phyloP scores from a whole-genome alignment of 1,139 yeast genomes.

The Pichia sp. region DNA sequence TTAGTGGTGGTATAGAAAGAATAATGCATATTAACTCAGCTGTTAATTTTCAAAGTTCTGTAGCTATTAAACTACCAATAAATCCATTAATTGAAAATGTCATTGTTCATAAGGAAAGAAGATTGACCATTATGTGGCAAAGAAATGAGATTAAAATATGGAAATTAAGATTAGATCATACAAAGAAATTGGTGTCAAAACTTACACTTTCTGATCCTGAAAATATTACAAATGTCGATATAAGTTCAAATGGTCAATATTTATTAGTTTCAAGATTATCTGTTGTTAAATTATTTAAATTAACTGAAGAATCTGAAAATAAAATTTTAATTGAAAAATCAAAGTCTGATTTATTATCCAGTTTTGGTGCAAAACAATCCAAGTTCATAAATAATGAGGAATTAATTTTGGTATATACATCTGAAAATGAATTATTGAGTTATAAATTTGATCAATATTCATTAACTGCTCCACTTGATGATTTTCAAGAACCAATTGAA shows the following conservation, averaged over 20 bases:
- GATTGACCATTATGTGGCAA: constrained; percentile 68
- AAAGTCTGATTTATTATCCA: constrained; percentile 43
- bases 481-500: constrained; percentile 25
- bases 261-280: constrained; percentile 68
- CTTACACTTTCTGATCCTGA: constrained; percentile 70
- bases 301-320: constrained; percentile 34
- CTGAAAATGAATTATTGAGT: constrained; percentile 49
- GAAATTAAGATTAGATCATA: constrained; percentile 38
- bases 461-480: constrained; percentile 33
- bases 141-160: constrained; percentile 80
- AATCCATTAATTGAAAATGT: constrained; percentile 59
- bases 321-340: constrained; percentile 49
- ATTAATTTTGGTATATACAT: constrained; percentile 52
- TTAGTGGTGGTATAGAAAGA: constrained; percentile 89
- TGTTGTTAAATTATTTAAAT: constrained; percentile 61
- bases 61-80: constrained; percentile 63
- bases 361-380: constrained; percentile 53
- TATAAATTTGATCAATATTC: constrained; percentile 37
- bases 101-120: constrained; percentile 40
- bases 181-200: constrained; percentile 52
- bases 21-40: constrained; percentile 67
- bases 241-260: constrained; percentile 59
- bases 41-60: constrained; percentile 64
- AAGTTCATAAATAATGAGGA: constrained; percentile 35
- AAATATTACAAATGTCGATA: constrained; percentile 63